A percentile compares a stretch with the other conserved stretches of the same genome.
Evolutionary conservation across 768 basidiomycete genomes (phyloP).

Genomic region (Trametes cinnabarina): DNA sequence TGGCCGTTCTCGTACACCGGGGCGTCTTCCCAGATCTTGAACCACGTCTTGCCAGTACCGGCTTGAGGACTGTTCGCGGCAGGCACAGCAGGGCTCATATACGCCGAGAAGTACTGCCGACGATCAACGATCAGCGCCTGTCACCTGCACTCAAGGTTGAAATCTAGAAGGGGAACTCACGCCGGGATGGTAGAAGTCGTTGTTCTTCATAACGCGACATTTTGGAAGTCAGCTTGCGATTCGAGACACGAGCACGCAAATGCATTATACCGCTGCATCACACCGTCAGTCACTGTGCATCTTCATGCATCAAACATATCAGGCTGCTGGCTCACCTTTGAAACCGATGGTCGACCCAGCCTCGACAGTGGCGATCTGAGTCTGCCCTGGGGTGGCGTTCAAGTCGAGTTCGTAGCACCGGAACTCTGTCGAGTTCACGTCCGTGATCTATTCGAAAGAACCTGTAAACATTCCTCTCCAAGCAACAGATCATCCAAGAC

Average conservation of each 20-base stretch:
- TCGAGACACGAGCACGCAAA: no score
- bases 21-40: conserved; percentile 42
- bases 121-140: not conserved
- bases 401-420: conserved; percentile 33
- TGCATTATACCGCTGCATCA: not conserved
- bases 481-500: not conserved
- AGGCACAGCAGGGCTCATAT: conserved; percentile 31
- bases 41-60: conserved; percentile 44
- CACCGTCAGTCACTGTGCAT: not conserved
- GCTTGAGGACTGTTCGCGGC: conserved; percentile 32
- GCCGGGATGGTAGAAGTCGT: conserved; percentile 27
- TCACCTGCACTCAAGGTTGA: not conserved
- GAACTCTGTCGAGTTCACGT: conserved; percentile 28
- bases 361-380: conserved; percentile 27
- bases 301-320: no score
- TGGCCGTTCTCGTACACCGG: conserved; percentile 26
- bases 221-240: not conserved
- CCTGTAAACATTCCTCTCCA: no score
- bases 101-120: conserved; percentile 30
- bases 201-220: conserved; percentile 14
- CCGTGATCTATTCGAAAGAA: conserved; percentile 22
- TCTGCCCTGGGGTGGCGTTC: conserved; percentile 25
- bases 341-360: conserved; percentile 32
- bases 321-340: conserved; percentile 20
- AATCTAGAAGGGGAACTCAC: conserved; percentile 8